phyloP scores from a whole-genome alignment of 2,329 filamentous ascomycete genomes.

The Talaromyces sp. region DNA sequence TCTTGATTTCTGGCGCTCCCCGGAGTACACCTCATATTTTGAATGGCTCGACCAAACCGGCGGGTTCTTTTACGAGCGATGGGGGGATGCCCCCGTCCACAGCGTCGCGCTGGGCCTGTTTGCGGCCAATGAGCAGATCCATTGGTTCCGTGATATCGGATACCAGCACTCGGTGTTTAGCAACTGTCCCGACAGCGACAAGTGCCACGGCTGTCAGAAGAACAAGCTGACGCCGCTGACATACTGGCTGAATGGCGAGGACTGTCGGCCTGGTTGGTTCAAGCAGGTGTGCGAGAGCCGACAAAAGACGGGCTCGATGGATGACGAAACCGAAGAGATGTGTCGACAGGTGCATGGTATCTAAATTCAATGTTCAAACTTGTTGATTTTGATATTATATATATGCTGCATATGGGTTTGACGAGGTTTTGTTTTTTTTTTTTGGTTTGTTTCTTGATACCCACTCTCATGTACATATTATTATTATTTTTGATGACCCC shows the following conservation, averaged over 20 bases:
- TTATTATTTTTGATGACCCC: not conserved
- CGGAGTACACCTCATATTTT: constrained; percentile 91
- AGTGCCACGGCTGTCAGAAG: constrained; percentile 79
- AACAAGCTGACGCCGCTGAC: constrained; percentile 71
- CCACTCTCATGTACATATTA: constrained; percentile 1
- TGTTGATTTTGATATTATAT: not conserved
- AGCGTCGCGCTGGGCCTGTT: constrained; percentile 89
- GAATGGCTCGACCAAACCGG: constrained; percentile 89
- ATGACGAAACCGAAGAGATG: constrained; percentile 4
- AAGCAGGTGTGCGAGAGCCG: constrained; percentile 60
- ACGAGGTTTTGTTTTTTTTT: not conserved
- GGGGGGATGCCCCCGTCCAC: constrained; percentile 97
- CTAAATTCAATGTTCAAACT: not conserved
- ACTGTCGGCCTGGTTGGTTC: constrained; percentile 96
- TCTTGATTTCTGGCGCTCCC: constrained; percentile 85
- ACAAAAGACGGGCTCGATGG: not conserved
- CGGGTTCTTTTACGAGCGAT: constrained; percentile 97
- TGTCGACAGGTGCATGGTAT: not conserved
- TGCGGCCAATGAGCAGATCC: constrained; percentile 82
- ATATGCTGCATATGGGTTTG: not conserved
- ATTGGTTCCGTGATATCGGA: constrained; percentile 99
- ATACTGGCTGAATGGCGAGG: constrained; percentile 74
- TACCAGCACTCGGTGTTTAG: constrained; percentile 98
- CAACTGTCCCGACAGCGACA: constrained; percentile 95
- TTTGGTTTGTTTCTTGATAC: constrained; percentile 1